These are phyloP conservation scores for Mallotus japonicus DNA, from an alignment of 441 rosid species.

Conservation along the genomic window DNA sequence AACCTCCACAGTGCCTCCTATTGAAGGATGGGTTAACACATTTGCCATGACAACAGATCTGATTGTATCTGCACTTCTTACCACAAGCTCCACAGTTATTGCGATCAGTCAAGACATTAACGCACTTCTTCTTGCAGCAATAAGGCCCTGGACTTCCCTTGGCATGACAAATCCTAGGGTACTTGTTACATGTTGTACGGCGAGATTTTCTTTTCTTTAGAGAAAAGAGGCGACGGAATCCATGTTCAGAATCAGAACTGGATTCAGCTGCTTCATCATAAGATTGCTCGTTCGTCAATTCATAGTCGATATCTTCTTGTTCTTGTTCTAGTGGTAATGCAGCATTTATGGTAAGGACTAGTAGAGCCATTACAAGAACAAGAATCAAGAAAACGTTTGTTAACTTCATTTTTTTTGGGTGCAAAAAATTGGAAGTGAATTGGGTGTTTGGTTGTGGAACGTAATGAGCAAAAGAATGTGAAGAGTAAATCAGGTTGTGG, in stretches of 20 bases:
- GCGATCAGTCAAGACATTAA: slow-evolving; percentile 26
- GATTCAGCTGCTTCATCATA: not conserved
- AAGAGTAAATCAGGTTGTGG: not conserved
- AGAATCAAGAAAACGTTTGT: slow-evolving; percentile 6
- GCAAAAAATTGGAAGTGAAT: not conserved
- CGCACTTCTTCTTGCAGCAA: slow-evolving; percentile 37
- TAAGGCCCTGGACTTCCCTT: slow-evolving; percentile 28
- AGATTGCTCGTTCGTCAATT: not conserved
- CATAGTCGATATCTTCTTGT: not conserved
- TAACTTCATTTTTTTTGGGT: slow-evolving; percentile 4
- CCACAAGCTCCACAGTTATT: slow-evolving; percentile 39
- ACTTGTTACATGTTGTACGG: slow-evolving; percentile 21
- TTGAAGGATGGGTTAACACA: slow-evolving; percentile 33
- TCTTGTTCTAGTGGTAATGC: slow-evolving; percentile 5
- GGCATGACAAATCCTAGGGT: slow-evolving; percentile 20
- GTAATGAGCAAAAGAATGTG: no score
- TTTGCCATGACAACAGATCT: slow-evolving; percentile 34
- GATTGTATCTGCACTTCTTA: slow-evolving; percentile 38
- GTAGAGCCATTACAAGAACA: not conserved
- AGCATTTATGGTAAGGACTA: not conserved
- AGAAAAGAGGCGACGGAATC: slow-evolving; percentile 14
- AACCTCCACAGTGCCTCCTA: slow-evolving; percentile 33
- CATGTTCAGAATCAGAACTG: not conserved
- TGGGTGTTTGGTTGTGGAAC: no score
- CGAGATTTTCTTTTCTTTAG: slow-evolving; percentile 10